These are phyloP conservation scores for Glomus cerebriforme DNA, from an alignment of 192 early-diverging fungal genomes.

Conservation along the genomic window DNA sequence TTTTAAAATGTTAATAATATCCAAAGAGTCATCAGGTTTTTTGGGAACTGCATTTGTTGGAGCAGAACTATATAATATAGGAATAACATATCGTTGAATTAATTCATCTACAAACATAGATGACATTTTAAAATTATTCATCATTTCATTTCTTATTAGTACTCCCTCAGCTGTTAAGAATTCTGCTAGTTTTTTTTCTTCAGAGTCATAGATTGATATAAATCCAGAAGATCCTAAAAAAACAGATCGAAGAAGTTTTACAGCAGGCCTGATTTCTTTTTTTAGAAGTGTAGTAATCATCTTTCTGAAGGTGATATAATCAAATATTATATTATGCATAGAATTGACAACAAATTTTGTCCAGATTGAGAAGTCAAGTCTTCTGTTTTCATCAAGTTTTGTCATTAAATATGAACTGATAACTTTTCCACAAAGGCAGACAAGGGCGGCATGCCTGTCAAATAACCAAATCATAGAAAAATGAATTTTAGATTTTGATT, in stretches of 20 bases:
- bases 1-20: slow-evolving; percentile 36
- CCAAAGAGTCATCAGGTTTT: slow-evolving; percentile 20
- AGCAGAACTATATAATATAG: slow-evolving; percentile 6
- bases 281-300: slow-evolving; percentile 25
- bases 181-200: slow-evolving; percentile 15
- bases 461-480: background rate
- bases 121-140: slow-evolving; percentile 24
- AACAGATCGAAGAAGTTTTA: slow-evolving; percentile 26
- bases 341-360: background rate
- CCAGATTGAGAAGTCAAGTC: slow-evolving; percentile 18
- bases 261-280: slow-evolving; percentile 15
- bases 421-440: slow-evolving; percentile 18
- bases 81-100: slow-evolving; percentile 23
- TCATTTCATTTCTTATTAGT: slow-evolving; percentile 4
- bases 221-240: slow-evolving; percentile 23
- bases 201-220: slow-evolving; percentile 2
- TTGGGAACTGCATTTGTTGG: slow-evolving; percentile 25
- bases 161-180: slow-evolving; percentile 28
- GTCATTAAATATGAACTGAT: background rate
- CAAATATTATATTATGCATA: background rate
- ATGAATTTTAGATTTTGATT: slow-evolving; percentile 13
- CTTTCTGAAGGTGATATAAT: slow-evolving; percentile 24
- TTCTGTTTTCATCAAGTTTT: background rate
- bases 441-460: slow-evolving; percentile 19
- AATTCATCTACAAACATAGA: slow-evolving; percentile 24